Conservation (phyloP, 2,329 filamentous ascomycete genomes). For the Penicillium sp. region DNA sequence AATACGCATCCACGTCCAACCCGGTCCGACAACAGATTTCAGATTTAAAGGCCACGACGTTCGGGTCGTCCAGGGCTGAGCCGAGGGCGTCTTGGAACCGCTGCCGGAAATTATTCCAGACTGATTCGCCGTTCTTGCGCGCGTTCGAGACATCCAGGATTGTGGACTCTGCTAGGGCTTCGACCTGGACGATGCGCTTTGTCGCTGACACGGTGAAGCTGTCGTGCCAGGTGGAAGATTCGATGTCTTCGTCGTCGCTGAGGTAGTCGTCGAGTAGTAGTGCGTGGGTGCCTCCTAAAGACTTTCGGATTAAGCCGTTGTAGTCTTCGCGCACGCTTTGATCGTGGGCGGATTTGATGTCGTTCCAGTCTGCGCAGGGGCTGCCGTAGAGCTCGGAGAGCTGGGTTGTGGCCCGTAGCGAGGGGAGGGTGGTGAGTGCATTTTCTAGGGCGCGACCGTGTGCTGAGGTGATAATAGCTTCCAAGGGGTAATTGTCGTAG, state of each 20-base stretch:
- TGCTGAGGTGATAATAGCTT: conserved; percentile 71
- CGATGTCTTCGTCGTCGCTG: conserved; percentile 51
- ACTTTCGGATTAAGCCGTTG: conserved; percentile 59
- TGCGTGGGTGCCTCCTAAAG: conserved; percentile 69
- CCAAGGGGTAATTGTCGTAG: conserved; percentile 47
- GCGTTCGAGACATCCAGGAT: conserved; percentile 49
- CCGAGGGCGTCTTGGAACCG: conserved; percentile 48
- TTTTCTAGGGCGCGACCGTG: conserved; percentile 64
- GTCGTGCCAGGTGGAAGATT: conserved; percentile 64
- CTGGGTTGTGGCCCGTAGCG: conserved; percentile 68
- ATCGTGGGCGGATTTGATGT: conserved; percentile 51
- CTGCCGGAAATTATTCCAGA: conserved; percentile 27
- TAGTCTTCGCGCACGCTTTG: conserved; percentile 51
- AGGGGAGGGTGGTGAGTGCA: conserved; percentile 61
- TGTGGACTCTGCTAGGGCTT: conserved; percentile 65
- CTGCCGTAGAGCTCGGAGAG: conserved; percentile 65
- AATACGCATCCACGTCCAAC: conserved; percentile 58
- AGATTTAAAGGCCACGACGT: conserved; percentile 78
- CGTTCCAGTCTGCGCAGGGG: conserved; percentile 58
- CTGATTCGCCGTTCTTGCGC: conserved; percentile 32
- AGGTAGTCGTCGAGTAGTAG: conserved; percentile 78
- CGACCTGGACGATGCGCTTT: conserved; percentile 75
- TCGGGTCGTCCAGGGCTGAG: conserved; percentile 59
- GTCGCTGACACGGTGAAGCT: conserved; percentile 62
- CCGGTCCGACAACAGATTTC: conserved; percentile 80